Evolutionary conservation across 495 filamentous ascomycete genomes (phyloP).

Genomic region (Acidiella bohemica): DNA sequence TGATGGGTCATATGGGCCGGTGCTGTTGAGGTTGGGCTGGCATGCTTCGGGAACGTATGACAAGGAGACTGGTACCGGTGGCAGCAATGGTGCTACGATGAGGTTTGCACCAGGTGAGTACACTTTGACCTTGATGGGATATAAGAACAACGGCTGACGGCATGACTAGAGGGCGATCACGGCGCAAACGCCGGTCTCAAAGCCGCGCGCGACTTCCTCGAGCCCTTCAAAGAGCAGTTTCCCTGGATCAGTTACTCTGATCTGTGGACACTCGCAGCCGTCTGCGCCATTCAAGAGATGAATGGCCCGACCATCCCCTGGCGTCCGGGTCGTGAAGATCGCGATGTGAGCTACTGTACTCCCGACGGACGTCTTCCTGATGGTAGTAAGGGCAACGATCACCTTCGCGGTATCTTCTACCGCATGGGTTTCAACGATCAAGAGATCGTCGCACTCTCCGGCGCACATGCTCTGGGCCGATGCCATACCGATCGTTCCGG

Average conservation of each 20-base stretch:
- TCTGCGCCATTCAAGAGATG: slow-evolving; percentile 88
- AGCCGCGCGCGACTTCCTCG: slow-evolving; percentile 78
- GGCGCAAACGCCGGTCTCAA: slow-evolving; percentile 60
- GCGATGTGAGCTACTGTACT: slow-evolving; percentile 67
- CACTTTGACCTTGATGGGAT: no score
- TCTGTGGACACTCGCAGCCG: slow-evolving; percentile 84
- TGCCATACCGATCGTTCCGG: slow-evolving; percentile 84
- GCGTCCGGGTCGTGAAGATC: slow-evolving; percentile 77
- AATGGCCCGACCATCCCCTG: slow-evolving; percentile 77
- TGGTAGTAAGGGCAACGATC: slow-evolving; percentile 60
- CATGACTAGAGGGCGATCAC: no score
- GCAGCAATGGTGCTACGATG: slow-evolving; percentile 96
- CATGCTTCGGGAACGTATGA: slow-evolving; percentile 47
- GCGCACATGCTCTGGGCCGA: slow-evolving; percentile 85
- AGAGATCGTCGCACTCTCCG: slow-evolving; percentile 83
- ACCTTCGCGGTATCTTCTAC: slow-evolving; percentile 79
- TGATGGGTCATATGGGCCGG: slow-evolving; percentile 90
- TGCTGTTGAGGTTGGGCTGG: slow-evolving; percentile 29
- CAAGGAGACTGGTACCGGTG: slow-evolving; percentile 75
- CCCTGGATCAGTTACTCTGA: slow-evolving; percentile 95
- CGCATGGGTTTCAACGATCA: slow-evolving; percentile 74
- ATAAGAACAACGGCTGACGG: neutral
- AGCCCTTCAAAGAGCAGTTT: slow-evolving; percentile 78
- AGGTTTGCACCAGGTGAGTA: slow-evolving; percentile 88
- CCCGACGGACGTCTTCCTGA: slow-evolving; percentile 95